Evolutionary conservation across 352 stramenopile species (phyloP), one percentile per base, ranked within the genome.

Genomic region (Globisporangium viniferum): DNA sequence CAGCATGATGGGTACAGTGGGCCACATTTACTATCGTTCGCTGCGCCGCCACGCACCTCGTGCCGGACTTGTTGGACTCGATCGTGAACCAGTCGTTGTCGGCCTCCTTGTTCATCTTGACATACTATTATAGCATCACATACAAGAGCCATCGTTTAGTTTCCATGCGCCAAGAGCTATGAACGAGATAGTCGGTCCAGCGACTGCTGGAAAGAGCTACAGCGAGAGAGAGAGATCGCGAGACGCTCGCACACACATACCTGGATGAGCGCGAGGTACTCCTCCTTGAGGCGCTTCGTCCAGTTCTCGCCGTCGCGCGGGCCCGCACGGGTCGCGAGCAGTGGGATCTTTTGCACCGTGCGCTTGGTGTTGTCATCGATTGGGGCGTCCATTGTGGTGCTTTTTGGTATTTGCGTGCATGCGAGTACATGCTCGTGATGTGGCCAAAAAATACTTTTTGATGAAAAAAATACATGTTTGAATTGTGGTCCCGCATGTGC

Each of bases 51-150:
- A 56, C 67, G 7, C 66, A 90, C 73, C 83, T 73, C 4, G 87
- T 96, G 58, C 89, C 88, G 9, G 80, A 72, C 71, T 94, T 90
- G 73, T 96, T 94, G 33, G 86, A 90, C 55, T 88, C 83, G 69
- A 97, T 95, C 39, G 82, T 92, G 69, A 97, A 97, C 89, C 89
- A 97, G 74, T 97, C 89, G 67, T 93, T 94, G 77, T 95, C 89
- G 22, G 83, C 83, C 62, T 88, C 89, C 71, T 97, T 97, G 80
- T 97, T 97, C 75, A 90, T 89, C 66, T 93, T 92, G 56, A 97
- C 88, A 73, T 93, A 94, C 78, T 93, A 56, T 15, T 22, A 3
- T 14, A 62, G 7, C n/a, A 68, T 15, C 18, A 22, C 29, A 29
- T 39, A 8, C 10, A 31, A 3, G 7, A 48, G 31, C 55, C 27